phyloP scores from a whole-genome alignment of 2,329 filamentous ascomycete genomes.

The Purpureocillium lavendulum region DNA sequence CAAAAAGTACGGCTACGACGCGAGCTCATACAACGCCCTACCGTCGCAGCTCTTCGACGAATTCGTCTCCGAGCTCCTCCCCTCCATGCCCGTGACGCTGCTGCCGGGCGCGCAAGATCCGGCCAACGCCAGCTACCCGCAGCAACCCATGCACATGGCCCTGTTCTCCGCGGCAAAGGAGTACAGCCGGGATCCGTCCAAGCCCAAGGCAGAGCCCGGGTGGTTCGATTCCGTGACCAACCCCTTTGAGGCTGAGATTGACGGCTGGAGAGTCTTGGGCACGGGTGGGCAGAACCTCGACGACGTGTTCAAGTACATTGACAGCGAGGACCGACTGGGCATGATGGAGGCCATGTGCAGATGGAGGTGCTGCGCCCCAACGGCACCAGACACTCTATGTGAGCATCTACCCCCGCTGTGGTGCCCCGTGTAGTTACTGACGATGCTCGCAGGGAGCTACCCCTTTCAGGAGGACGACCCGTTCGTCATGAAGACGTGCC shows the following conservation, averaged over 20 bases:
- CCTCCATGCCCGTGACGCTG: conserved; percentile 79
- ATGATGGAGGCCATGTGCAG: conserved; percentile 94
- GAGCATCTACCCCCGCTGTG: too few species aligned
- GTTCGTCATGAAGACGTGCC: conserved; percentile 76
- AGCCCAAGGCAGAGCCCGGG: conserved; percentile 35
- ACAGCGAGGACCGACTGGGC: conserved; percentile 65
- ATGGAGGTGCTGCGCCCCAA: conserved; percentile 87
- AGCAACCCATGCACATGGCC: conserved; percentile 86
- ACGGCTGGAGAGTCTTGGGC: conserved; percentile 81
- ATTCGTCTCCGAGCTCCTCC: conserved; percentile 73
- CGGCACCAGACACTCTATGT: conserved; percentile 93
- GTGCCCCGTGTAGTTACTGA: conserved; percentile 7
- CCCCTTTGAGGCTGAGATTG: conserved; percentile 83
- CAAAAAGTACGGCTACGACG: conserved; percentile 94
- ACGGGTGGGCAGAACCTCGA: conserved; percentile 89
- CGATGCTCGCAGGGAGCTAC: conserved; percentile 63
- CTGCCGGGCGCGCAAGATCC: conserved; percentile 80
- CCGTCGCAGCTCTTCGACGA: conserved; percentile 78
- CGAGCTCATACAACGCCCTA: conserved; percentile 75
- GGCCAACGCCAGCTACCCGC: conserved; percentile 80
- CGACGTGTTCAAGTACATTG: conserved; percentile 87
- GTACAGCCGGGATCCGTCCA: conserved; percentile 47
- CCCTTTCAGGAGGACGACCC: conserved; percentile 92
- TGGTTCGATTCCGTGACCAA: conserved; percentile 92
- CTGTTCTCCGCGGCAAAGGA: conserved; percentile 74